These are phyloP conservation scores for Scutellaria minor DNA, from an alignment of 257 asterid genomes.

Conservation along the genomic window DNA sequence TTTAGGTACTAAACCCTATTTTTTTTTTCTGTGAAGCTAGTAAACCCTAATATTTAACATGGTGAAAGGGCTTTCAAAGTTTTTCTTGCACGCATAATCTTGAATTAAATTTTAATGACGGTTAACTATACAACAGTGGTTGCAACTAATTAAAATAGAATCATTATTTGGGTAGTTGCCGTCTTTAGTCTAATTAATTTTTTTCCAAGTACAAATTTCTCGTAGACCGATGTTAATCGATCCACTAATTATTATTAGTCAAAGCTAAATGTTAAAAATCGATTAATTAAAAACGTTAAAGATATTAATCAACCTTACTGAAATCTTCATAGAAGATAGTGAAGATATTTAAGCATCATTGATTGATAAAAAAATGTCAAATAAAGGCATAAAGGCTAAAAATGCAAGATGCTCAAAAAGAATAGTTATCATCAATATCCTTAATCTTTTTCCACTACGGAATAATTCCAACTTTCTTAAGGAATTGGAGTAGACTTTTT, in stretches of 20 bases:
- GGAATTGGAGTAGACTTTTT: slow-evolving; percentile 28
- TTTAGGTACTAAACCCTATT: neutral
- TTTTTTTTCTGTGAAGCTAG: neutral
- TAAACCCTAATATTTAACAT: neutral
- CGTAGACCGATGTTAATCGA: too few relatives aligned
- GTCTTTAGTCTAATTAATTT: slow-evolving; percentile 5
- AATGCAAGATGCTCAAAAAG: slow-evolving; percentile 37
- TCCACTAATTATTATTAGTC: neutral
- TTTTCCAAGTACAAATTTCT: neutral
- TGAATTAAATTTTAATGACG: slow-evolving; percentile 29
- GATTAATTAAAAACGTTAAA: slow-evolving; percentile 16
- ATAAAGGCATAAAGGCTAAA: slow-evolving; percentile 33
- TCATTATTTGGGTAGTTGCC: slow-evolving; percentile 32
- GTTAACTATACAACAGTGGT: slow-evolving; percentile 34
- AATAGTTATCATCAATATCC: slow-evolving; percentile 36
- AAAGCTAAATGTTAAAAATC: slow-evolving; percentile 32
- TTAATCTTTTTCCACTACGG: slow-evolving; percentile 33
- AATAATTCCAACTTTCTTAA: slow-evolving; percentile 34
- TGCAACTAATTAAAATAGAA: slow-evolving; percentile 35
- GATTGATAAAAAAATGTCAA: slow-evolving; percentile 31
- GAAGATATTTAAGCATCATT: slow-evolving; percentile 46
- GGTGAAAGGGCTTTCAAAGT: slow-evolving; percentile 20
- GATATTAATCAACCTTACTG: slow-evolving; percentile 22
- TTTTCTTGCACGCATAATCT: slow-evolving; percentile 41
- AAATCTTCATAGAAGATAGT: slow-evolving; percentile 46